phyloP scores from a whole-genome alignment of 2,329 filamentous ascomycete genomes.

The Arachnopeziza araneosa region DNA sequence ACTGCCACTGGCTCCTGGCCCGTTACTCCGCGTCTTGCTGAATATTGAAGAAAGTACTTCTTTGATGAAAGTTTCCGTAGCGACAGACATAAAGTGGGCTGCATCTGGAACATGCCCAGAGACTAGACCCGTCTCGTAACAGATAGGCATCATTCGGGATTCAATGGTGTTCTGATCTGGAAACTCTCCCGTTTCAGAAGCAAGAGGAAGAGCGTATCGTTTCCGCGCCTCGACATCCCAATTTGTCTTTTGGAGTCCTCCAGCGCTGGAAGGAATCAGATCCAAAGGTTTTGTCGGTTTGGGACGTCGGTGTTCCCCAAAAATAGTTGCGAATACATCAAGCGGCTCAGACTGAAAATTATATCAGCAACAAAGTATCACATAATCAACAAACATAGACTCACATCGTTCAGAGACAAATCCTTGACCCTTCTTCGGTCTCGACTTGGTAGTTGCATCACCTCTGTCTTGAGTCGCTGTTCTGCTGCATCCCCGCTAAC shows the following conservation, averaged over 20 bases:
- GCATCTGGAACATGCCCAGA: slow-evolving; percentile 55
- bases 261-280: slow-evolving; percentile 62
- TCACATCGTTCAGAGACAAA: slow-evolving; percentile 54
- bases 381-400: slow-evolving; percentile 18
- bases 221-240: slow-evolving; percentile 64
- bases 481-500: slow-evolving; percentile 61
- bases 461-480: slow-evolving; percentile 59
- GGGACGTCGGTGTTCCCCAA: slow-evolving; percentile 32
- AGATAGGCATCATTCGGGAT: slow-evolving; percentile 61
- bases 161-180: slow-evolving; percentile 60
- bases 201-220: slow-evolving; percentile 57
- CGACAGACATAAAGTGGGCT: slow-evolving; percentile 58
- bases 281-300: slow-evolving; percentile 42
- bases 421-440: slow-evolving; percentile 65
- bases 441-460: slow-evolving; percentile 64
- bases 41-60: slow-evolving; percentile 59
- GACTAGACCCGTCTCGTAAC: slow-evolving; percentile 59
- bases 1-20: slow-evolving; percentile 54
- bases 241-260: slow-evolving; percentile 72
- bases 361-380: not conserved
- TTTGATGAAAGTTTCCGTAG: slow-evolving; percentile 63
- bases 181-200: slow-evolving; percentile 64
- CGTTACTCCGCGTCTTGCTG: slow-evolving; percentile 59
- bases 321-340: slow-evolving; percentile 28
- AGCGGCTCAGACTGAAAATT: slow-evolving; percentile 27